phyloP scores from a whole-genome alignment of 371 early-diverging fungal genomes.

The Nematocida homosporus region DNA sequence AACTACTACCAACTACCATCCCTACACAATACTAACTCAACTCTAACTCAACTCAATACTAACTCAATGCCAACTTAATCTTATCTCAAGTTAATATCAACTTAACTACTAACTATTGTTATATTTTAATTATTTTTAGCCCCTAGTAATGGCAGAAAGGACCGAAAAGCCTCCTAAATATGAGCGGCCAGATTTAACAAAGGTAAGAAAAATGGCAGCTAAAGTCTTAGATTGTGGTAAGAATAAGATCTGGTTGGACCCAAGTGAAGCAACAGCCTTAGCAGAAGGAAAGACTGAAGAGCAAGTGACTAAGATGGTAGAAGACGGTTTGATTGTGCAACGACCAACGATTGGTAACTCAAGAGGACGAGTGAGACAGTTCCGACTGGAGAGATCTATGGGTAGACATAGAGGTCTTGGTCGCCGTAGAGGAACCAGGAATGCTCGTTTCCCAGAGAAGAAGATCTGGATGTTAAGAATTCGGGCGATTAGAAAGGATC shows the following conservation, averaged over 20 bases:
- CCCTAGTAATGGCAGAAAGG: conserved; percentile 40
- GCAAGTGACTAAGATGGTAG: conserved; percentile 82
- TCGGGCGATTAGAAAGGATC: conserved; percentile 89
- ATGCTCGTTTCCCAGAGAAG: conserved; percentile 91
- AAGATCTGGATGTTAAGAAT: conserved; percentile 98
- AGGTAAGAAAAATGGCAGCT: conserved; percentile 74
- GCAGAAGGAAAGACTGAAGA: conserved; percentile 90
- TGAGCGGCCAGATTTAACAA: conserved; percentile 68
- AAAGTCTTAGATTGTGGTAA: conserved; percentile 94
- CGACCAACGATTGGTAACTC: conserved; percentile 86
- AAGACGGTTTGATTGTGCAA: conserved; percentile 91
- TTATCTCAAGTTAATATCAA: not conserved
- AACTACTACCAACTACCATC: not conserved
- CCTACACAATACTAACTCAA: too few species aligned
- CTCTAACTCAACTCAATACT: too few species aligned
- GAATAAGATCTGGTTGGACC: conserved; percentile 98
- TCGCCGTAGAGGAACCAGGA: conserved; percentile 94
- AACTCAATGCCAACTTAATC: too few species aligned
- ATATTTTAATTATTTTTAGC: conserved; percentile 44
- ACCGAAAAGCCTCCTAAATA: conserved; percentile 55
- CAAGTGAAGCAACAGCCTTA: conserved; percentile 87
- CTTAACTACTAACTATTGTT: conserved; percentile 4
- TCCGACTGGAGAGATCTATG: conserved; percentile 84
- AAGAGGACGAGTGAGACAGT: conserved; percentile 86
- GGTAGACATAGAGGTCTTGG: conserved; percentile 97